Base-by-base conservation (phyloP, 306 rosid genomes). In the Medicago arabica region DNA sequence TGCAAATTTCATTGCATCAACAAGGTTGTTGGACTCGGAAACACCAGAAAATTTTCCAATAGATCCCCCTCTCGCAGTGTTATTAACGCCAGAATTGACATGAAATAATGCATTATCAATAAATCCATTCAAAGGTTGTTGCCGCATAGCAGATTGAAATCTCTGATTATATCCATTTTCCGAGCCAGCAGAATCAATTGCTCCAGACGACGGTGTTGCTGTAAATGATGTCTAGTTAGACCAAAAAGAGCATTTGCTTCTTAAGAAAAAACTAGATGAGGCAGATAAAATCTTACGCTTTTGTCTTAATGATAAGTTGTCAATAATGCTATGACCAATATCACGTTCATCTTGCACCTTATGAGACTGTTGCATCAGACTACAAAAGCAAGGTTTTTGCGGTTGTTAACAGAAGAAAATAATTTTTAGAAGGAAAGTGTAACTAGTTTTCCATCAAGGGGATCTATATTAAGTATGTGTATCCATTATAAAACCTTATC, bases 361-460 rank as follows among this genome's bases (percentile, higher is more conserved):
- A 43, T 88, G 86, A 44, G 91, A 76, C 78, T 79, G 87, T 75
- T 85, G 89, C 84, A 83, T 70, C 75, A 81, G 71, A 72, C 97
- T 92, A 80, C 86, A 89, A 84, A 71, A 80, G 61, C 66, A 87
- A 67, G 41, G 63, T 79, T 79, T 63, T 62, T 28, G 46, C 7
- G 16, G 64, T 73, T 75, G 55, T 62, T 69, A 62, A 49, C 51
- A 23, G 13, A 80, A 47, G 70, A 51, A 31, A 81, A 71, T 41
- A 76, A 13, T 34, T 65, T 60, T 23, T 44, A 71, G 31, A 75
- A 77, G 78, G 62, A 54, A 44, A 21, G 72, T 66, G 25, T 4
- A 54, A 55, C 23, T 75, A 51, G 16, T 63, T 71, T 49, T 77
- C 44, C 58, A 85, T 76, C 84, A 76, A 74, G 77, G 72, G 25